Percentiles rank a stretch among this genome's conserved stretches.
These are phyloP conservation scores for Talaromyces borbonicus DNA, from an alignment of 495 filamentous ascomycete species.

Conservation along the genomic window DNA sequence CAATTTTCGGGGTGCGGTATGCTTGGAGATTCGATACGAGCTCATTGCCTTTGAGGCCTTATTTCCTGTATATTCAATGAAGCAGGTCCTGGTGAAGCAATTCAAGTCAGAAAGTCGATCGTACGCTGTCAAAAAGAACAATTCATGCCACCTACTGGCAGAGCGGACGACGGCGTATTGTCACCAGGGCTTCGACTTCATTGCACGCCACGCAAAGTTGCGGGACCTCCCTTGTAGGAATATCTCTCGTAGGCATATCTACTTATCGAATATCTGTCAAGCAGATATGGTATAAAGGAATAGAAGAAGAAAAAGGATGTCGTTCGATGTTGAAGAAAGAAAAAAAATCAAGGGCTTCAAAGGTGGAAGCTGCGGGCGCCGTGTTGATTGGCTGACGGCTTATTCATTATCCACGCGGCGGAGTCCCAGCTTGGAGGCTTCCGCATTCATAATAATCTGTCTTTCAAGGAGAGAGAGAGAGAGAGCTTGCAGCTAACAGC, in stretches of 20 bases:
- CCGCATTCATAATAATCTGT: no score
- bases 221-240: conserved; percentile 30
- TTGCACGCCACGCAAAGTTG: conserved; percentile 33
- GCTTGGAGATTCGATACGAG: conserved; percentile 37
- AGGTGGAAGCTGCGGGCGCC: conserved; percentile 5
- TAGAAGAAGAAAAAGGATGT: background rate
- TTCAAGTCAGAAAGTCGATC: conserved; percentile 12
- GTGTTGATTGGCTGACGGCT: conserved; percentile 2
- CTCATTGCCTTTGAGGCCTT: conserved; percentile 78
- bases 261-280: background rate
- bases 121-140: no score
- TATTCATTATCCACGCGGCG: background rate
- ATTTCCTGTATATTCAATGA: conserved; percentile 58
- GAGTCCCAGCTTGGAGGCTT: conserved; percentile 5
- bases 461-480: no score
- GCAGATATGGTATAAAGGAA: background rate
- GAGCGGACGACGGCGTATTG: conserved; percentile 32
- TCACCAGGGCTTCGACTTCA: conserved; percentile 25
- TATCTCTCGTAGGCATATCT: conserved; percentile 8
- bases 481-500: no score
- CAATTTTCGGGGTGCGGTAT: conserved; percentile 39
- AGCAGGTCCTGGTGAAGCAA: conserved; percentile 52
- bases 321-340: background rate
- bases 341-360: background rate
- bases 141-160: conserved; percentile 41